Percentiles rank a stretch among this genome's conserved stretches.
phyloP scores from a whole-genome alignment of 2,329 filamentous ascomycete genomes.

The Aspergillus persii region DNA sequence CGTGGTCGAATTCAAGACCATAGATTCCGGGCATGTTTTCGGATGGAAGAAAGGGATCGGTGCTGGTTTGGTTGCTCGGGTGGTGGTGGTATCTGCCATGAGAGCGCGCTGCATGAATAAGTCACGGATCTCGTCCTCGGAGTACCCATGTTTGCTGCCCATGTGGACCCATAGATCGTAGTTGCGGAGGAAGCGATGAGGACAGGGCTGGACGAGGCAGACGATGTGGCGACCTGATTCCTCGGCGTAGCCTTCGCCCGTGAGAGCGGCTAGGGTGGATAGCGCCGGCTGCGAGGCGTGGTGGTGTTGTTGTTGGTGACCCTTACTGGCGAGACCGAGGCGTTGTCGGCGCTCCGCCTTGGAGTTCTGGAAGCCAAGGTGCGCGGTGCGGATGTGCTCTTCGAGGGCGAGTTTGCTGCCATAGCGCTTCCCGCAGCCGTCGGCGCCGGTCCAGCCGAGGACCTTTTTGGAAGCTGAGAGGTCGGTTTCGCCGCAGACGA shows the following conservation, averaged over 20 bases:
- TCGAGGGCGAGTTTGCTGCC: slow-evolving; percentile 75
- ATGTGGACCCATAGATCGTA: slow-evolving; percentile 59
- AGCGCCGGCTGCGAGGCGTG: slow-evolving; percentile 20
- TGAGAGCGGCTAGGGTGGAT: slow-evolving; percentile 50
- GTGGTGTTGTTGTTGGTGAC: slow-evolving; percentile 6
- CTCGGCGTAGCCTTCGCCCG: slow-evolving; percentile 55
- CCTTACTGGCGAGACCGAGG: slow-evolving; percentile 22
- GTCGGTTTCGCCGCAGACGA: slow-evolving; percentile 72
- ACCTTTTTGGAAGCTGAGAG: slow-evolving; percentile 59
- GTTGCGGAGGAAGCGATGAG: slow-evolving; percentile 55
- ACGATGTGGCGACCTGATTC: slow-evolving; percentile 50
- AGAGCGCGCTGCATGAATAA: slow-evolving; percentile 42
- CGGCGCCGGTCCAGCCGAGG: slow-evolving; percentile 60
- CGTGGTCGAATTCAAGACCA: slow-evolving; percentile 34
- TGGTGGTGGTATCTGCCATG: slow-evolving; percentile 28
- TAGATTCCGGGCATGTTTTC: slow-evolving; percentile 36
- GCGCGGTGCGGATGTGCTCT: slow-evolving; percentile 79
- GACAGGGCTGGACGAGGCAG: slow-evolving; percentile 53
- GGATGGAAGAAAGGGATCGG: slow-evolving; percentile 4
- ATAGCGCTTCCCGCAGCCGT: slow-evolving; percentile 73
- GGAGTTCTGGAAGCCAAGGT: slow-evolving; percentile 61
- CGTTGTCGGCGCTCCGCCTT: slow-evolving; percentile 40
- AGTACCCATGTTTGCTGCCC: slow-evolving; percentile 42
- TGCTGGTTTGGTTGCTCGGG: neutral
- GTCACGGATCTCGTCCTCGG: slow-evolving; percentile 40